phyloP scores from a whole-genome alignment of 345 rosid genomes.

The Carallia pectinifolia region DNA sequence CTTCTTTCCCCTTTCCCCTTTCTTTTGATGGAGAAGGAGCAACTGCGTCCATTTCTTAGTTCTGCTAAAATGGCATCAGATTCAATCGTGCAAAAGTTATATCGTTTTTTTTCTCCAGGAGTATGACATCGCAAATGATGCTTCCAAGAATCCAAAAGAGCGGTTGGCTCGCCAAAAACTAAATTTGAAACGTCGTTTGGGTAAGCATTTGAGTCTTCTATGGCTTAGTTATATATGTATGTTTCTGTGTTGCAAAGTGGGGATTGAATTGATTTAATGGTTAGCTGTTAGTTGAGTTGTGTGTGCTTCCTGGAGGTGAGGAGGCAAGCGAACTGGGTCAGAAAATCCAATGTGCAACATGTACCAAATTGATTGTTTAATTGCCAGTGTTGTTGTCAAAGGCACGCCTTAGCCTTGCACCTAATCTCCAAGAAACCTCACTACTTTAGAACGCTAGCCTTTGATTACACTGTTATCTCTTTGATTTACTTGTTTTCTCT shows the following conservation, averaged over 20 bases:
- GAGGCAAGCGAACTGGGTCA: no score
- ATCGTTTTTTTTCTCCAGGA: slow-evolving; percentile 53
- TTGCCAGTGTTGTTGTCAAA: no score
- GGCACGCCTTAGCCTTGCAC: no score
- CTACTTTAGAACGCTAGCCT: no score
- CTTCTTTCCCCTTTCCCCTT: background rate
- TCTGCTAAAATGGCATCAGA: no score
- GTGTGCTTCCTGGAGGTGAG: background rate
- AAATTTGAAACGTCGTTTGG: slow-evolving; percentile 80
- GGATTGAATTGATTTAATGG: slow-evolving; percentile 9
- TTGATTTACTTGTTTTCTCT: no score
- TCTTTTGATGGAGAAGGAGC: background rate
- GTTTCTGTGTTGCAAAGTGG: no score
- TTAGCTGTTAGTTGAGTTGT: background rate
- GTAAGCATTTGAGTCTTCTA: slow-evolving; percentile 34
- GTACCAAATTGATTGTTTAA: no score
- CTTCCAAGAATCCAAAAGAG: slow-evolving; percentile 82
- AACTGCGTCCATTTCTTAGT: background rate
- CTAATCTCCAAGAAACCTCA: no score
- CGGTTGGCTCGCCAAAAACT: slow-evolving; percentile 91
- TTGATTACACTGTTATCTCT: no score
- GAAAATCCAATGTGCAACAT: no score
- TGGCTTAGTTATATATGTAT: no score
- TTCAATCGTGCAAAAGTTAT: background rate
- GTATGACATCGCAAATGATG: slow-evolving; percentile 83